A percentile compares a stretch with the other conserved stretches of the same genome.
Conservation (phyloP, 768 basidiomycete species). For the Kwoniella sp. region DNA sequence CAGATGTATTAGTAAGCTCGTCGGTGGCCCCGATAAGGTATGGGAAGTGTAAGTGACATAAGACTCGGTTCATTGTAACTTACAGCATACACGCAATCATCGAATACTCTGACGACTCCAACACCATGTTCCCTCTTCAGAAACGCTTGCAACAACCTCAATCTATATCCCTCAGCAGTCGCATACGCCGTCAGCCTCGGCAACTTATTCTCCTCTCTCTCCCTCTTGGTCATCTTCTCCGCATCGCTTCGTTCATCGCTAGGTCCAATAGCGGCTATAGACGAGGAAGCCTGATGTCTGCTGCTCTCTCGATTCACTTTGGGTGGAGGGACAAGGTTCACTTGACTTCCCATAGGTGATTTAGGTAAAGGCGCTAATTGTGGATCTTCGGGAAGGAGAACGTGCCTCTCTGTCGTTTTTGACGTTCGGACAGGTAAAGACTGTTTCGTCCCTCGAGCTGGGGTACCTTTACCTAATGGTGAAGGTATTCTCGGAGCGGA, state of each 20-base stretch:
- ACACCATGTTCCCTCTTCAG: constrained; percentile 94
- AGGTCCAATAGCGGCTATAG: background rate
- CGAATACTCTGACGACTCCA: constrained; percentile 73
- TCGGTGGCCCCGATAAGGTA: background rate
- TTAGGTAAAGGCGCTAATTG: constrained; percentile 72
- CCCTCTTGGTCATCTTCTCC: constrained; percentile 84
- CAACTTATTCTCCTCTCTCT: constrained; percentile 77
- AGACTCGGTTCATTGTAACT: too few species aligned
- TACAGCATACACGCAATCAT: constrained; percentile 90
- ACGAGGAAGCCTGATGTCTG: constrained; percentile 2
- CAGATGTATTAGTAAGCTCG: too few species aligned
- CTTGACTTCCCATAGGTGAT: constrained; percentile 42
- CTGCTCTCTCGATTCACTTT: background rate
- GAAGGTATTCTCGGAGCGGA: constrained; percentile 51
- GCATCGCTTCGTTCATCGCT: constrained; percentile 78
- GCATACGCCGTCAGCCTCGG: constrained; percentile 87
- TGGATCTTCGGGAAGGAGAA: constrained; percentile 83
- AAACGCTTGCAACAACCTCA: constrained; percentile 80
- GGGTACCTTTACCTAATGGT: constrained; percentile 54
- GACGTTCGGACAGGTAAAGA: constrained; percentile 65
- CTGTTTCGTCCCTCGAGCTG: constrained; percentile 39
- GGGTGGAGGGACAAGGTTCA: constrained; percentile 32
- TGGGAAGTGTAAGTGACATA: background rate
- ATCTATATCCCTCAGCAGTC: constrained; percentile 78
- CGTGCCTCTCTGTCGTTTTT: constrained; percentile 88